Evolutionary conservation across 2,329 filamentous ascomycete genomes (phyloP), one percentile per base, ranked within the genome.

Genomic region (Piedraia hortae): DNA sequence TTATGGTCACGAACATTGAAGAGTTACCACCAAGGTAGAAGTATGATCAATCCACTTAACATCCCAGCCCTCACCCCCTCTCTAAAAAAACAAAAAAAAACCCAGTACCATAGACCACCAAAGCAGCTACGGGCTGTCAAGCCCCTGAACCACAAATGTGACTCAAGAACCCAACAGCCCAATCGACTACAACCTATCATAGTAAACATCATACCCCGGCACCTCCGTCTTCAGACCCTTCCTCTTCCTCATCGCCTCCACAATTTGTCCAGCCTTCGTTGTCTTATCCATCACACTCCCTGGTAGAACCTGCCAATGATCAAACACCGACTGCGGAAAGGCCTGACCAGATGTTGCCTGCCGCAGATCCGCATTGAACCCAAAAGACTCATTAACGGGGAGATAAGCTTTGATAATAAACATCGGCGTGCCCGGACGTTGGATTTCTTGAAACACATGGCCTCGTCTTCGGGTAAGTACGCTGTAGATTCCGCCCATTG

Each of bases 401-500:
- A 90, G 62, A 61, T 89, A 89, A 31, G 78, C 77, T 67, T 89
- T 90, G 64, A 97, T 74, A 55, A 75, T 93, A 74, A 93, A 97
- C 32, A 97, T 72, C 55, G 85, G 85, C 51, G 85, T 97, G 56
- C 85, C 85, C 33, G 82, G 74, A 47, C 85, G 77, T 64, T 97
- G 85, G 62, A 88, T 75, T 62, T 97, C 85, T 50, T 62, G 61
- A 67, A 93, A 91, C 56, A 97, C 85, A 68, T 93, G 82, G 65
- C 85, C 85, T 73, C 85, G 71, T 54, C 80, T 64, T 47, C 80
- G 73, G 56, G 80, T 91, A 43, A 97, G 74, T 48, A 91, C 80
- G 71, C 80, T 74, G 59, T 97, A 97, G 55, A 97, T 89, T 66
- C 85, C 85, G 65, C 85, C 85, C 85, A 97, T 93, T 50, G 85